Evolutionary conservation across 331 rosid genomes (phyloP).

Genomic region (Acacia concinna): DNA sequence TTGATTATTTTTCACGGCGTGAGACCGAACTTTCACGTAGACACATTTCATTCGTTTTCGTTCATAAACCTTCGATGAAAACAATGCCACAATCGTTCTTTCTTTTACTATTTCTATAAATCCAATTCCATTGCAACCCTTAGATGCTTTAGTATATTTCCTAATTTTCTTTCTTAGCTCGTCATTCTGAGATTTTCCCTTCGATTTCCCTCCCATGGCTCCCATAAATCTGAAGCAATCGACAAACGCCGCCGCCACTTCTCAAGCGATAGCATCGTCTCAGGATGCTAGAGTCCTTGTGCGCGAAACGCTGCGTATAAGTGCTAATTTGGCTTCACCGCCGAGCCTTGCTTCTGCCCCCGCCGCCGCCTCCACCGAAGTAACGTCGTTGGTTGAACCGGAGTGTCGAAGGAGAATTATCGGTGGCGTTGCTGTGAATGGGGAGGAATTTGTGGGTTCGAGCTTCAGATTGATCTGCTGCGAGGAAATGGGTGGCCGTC

Average conservation of each 20-base stretch:
- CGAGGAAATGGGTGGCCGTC: constrained; percentile 83
- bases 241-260: constrained; percentile 30
- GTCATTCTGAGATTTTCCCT: neutral
- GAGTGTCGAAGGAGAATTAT: constrained; percentile 33
- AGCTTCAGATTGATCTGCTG: constrained; percentile 65
- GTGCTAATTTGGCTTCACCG: constrained; percentile 70
- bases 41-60: neutral
- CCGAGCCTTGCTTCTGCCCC: constrained; percentile 30
- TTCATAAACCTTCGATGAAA: constrained; percentile 31
- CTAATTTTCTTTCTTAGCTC: neutral
- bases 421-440: constrained; percentile 16
- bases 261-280: constrained; percentile 41
- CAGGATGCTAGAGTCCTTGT: constrained; percentile 70
- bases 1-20: neutral
- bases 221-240: constrained; percentile 60
- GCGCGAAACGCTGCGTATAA: constrained; percentile 83
- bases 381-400: constrained; percentile 9
- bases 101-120: neutral
- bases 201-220: constrained; percentile 24
- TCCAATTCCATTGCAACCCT: neutral
- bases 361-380: constrained; percentile 3
- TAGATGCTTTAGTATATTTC: neutral
- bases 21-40: neutral
- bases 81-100: neutral
- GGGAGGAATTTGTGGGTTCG: constrained; percentile 49